Percentiles rank a stretch among this genome's conserved stretches.
These are phyloP conservation scores for Trichophyton simii DNA, from an alignment of 2,329 filamentous ascomycete species.

Conservation along the genomic window DNA sequence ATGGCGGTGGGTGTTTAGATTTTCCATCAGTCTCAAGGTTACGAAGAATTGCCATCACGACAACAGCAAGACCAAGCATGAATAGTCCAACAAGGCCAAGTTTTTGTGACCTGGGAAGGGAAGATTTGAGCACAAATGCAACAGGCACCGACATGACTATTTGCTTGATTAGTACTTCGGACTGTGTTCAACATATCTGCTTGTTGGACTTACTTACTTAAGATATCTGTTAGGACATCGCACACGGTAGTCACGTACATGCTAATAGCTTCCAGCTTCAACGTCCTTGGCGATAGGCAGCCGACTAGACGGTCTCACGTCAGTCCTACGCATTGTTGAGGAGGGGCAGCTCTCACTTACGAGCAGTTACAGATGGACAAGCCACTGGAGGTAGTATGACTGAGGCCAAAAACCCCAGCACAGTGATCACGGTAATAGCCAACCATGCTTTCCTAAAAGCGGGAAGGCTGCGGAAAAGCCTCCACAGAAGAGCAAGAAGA, in stretches of 20 bases:
- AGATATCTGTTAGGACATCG: slow-evolving; percentile 10
- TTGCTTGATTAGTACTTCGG: neutral
- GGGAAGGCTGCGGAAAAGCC: slow-evolving; percentile 6
- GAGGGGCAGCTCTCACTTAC: neutral
- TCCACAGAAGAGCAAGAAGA: slow-evolving; percentile 10
- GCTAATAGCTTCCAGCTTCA: slow-evolving; percentile 7
- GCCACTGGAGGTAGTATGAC: slow-evolving; percentile 5
- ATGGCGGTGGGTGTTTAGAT: slow-evolving; percentile 8
- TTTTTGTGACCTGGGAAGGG: slow-evolving; percentile 9
- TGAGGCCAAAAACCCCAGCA: neutral
- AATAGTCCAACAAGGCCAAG: slow-evolving; percentile 11
- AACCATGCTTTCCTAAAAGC: slow-evolving; percentile 6
- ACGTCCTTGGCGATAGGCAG: slow-evolving; percentile 1
- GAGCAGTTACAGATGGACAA: slow-evolving; percentile 5
- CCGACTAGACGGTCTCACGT: slow-evolving; percentile 3
- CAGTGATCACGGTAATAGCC: neutral
- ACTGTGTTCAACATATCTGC: neutral
- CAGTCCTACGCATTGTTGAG: neutral
- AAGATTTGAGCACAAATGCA: slow-evolving; percentile 9
- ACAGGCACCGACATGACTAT: slow-evolving; percentile 10
- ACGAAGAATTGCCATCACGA: slow-evolving; percentile 10
- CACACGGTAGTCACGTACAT: slow-evolving; percentile 7
- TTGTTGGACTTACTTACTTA: slow-evolving; percentile 6
- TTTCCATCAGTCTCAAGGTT: slow-evolving; percentile 8
- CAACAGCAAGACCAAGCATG: slow-evolving; percentile 9